These are phyloP conservation scores for Malus fusca DNA, from an alignment of 306 rosid genomes.

Conservation along the genomic window DNA sequence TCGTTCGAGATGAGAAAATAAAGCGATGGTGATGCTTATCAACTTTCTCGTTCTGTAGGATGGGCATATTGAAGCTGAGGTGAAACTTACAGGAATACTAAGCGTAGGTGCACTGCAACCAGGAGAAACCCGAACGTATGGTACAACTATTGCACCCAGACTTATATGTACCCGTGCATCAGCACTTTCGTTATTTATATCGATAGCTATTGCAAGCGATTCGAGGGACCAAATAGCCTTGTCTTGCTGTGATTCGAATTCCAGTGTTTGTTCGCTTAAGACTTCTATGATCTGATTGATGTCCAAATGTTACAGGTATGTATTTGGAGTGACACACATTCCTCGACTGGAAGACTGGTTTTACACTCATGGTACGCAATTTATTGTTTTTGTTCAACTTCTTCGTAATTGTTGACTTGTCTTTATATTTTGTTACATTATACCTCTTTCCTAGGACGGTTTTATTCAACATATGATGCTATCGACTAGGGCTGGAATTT, in stretches of 20 bases:
- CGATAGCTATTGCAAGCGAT: background rate
- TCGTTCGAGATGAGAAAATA: background rate
- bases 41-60: slow-evolving; percentile 36
- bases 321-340: slow-evolving; percentile 68
- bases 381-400: background rate
- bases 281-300: background rate
- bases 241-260: background rate
- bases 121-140: slow-evolving; percentile 76
- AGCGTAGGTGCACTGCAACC: slow-evolving; percentile 78
- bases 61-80: slow-evolving; percentile 83
- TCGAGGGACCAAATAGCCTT: background rate
- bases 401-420: background rate
- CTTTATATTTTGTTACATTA: background rate
- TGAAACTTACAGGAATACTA: slow-evolving; percentile 71
- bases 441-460: background rate
- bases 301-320: slow-evolving; percentile 46
- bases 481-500: background rate
- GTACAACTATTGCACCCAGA: slow-evolving; percentile 81
- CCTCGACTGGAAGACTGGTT: slow-evolving; percentile 81
- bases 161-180: slow-evolving; percentile 80
- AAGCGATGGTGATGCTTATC: background rate
- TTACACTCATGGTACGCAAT: slow-evolving; percentile 50
- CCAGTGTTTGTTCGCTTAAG: background rate
- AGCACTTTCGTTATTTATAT: slow-evolving; percentile 38
- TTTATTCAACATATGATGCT: background rate